Evolutionary conservation across 495 filamentous ascomycete species (phyloP), one percentile per base, ranked within the genome.

Genomic region (Pyrenopolyporus hunteri): DNA sequence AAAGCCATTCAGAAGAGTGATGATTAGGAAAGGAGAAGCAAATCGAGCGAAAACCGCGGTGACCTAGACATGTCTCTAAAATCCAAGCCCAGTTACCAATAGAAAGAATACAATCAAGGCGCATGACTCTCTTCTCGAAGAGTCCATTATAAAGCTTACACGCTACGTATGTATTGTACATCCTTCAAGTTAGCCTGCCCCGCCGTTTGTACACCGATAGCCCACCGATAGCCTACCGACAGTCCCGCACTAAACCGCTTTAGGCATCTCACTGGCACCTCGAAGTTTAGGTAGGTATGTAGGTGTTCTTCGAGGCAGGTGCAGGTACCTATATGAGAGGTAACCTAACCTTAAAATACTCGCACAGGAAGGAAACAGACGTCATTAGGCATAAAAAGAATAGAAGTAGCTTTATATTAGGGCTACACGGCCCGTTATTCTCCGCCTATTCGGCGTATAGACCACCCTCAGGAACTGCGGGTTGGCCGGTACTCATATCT

Each of bases 231-330:
- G n/a, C n/a, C n/a, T 17, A 37, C 37, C 19, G 57, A 55, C 36
- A 67, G 45, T 64, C 64, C 59, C 67, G 64, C 67, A 59, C 57
- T 59, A 64, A 49, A 55, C 64, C 52, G 4, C 32, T 57, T 61
- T 55, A 17, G 40, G 26, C n/a, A 57, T n/a, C n/a, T 39, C 35
- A 28, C 43, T 14, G 29, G 14, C 9, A 10, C 13, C n/a, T n/a
- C n/a, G n/a, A n/a, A n/a, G n/a, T n/a, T n/a, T n/a, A n/a, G n/a
- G n/a, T n/a, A n/a, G n/a, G n/a, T n/a, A n/a, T n/a, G n/a, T n/a
- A n/a, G n/a, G n/a, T n/a, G n/a, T n/a, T n/a, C n/a, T n/a, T n/a
- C n/a, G n/a, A n/a, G n/a, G n/a, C n/a, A n/a, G n/a, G n/a, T n/a
- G n/a, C n/a, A n/a, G n/a, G n/a, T n/a, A n/a, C n/a, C n/a, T n/a